A percentile compares a stretch with the other conserved stretches of the same genome.
These are phyloP conservation scores for Eucalyptus tenuipes DNA, from an alignment of 345 rosid species.

Conservation along the genomic window DNA sequence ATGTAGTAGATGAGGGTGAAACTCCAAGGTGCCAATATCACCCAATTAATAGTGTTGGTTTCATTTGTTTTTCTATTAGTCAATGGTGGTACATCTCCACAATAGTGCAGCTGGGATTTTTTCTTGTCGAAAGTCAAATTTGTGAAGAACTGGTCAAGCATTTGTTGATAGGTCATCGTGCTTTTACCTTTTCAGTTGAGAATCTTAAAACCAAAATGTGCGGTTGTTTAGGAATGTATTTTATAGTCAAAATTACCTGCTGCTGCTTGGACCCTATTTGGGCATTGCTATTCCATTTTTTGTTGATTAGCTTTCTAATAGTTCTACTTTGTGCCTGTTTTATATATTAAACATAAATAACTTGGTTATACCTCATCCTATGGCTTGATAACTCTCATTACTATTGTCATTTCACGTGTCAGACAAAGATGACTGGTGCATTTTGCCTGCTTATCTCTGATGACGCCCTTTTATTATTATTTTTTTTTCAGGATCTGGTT, in stretches of 20 bases:
- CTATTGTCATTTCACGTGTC: not conserved
- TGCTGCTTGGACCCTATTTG: not conserved
- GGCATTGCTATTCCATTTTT: not conserved
- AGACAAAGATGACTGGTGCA: not conserved
- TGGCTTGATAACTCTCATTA: not conserved
- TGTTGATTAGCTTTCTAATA: not conserved
- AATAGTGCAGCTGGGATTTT: not conserved
- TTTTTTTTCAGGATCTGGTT: constrained; percentile 70
- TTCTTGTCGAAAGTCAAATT: not conserved
- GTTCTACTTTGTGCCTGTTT: not conserved
- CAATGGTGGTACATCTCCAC: not conserved
- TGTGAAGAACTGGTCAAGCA: not conserved
- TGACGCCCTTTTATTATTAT: not conserved
- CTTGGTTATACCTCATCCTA: not conserved
- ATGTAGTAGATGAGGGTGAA: not conserved
- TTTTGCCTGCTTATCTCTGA: not conserved
- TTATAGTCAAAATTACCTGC: not conserved
- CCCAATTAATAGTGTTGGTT: not conserved
- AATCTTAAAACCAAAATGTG: not conserved
- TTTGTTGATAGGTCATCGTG: not conserved
- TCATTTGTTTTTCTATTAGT: not conserved
- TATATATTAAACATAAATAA: not conserved
- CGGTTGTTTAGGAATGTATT: not conserved
- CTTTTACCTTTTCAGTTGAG: not conserved
- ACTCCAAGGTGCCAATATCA: not conserved